Percentiles rank a stretch among this genome's conserved stretches.
These are phyloP conservation scores for Solanum bukasovii DNA, from an alignment of 257 asterid species.

Conservation along the genomic window DNA sequence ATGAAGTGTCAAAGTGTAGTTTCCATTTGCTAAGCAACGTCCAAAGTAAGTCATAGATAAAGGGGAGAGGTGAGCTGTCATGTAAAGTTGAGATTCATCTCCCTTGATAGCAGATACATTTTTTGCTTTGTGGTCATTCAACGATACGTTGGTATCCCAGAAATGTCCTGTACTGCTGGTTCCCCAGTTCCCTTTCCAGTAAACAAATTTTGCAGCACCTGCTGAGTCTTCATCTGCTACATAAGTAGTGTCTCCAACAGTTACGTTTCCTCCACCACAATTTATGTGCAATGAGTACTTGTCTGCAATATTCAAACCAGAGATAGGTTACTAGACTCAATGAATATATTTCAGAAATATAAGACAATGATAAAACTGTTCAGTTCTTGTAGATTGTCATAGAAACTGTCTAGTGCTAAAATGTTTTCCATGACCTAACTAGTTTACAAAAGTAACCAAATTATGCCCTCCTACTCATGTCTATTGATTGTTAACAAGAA, in stretches of 20 bases:
- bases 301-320: conserved; percentile 15
- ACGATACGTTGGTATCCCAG: conserved; percentile 4
- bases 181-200: conserved; percentile 32
- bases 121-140: conserved; percentile 10
- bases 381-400: neutral
- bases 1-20: conserved; percentile 48
- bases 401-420: neutral
- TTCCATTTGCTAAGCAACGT: conserved; percentile 57
- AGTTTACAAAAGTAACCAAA: neutral
- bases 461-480: neutral
- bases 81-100: conserved; percentile 29
- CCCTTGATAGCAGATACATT: conserved; percentile 29
- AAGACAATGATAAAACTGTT: neutral
- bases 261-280: conserved; percentile 32
- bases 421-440: neutral
- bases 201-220: conserved; percentile 30
- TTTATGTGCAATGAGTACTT: conserved; percentile 36
- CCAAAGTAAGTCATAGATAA: conserved; percentile 49
- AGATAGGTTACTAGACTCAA: neutral
- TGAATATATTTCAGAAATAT: neutral
- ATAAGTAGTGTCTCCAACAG: conserved; percentile 16
- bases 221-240: conserved; percentile 29
- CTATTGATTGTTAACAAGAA: neutral
- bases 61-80: conserved; percentile 42
- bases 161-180: conserved; percentile 40